phyloP scores from a whole-genome alignment of 257 asterid genomes.

The Anisodus acutangulus region DNA sequence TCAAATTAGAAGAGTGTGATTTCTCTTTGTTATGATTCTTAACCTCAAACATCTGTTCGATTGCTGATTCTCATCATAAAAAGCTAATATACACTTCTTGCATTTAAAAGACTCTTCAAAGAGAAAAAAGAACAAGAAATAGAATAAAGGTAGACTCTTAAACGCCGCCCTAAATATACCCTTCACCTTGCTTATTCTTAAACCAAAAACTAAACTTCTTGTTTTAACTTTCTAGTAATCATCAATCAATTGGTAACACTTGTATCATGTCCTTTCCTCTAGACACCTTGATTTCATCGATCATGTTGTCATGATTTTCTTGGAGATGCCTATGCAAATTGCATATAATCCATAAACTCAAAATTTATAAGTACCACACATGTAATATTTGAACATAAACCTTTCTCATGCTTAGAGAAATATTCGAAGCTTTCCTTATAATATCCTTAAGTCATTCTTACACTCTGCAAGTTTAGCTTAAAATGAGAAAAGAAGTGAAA shows the following conservation, averaged over 20 bases:
- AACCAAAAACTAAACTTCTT: not conserved
- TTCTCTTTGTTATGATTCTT: not conserved
- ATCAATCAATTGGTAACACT: not conserved
- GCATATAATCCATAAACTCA: not conserved
- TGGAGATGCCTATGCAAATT: not conserved
- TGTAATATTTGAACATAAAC: slow-evolving; percentile 4
- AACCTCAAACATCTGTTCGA: not conserved
- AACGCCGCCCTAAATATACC: not conserved
- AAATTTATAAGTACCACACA: not conserved
- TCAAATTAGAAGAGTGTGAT: not conserved
- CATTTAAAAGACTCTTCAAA: not conserved
- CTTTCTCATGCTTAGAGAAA: not conserved
- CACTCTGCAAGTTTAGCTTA: slow-evolving; percentile 29
- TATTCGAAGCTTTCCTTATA: slow-evolving; percentile 26
- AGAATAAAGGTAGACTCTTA: not conserved
- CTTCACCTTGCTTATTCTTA: not conserved
- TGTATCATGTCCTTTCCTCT: not conserved
- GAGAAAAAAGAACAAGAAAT: not conserved
- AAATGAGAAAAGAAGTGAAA: not conserved
- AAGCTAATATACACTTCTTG: not conserved
- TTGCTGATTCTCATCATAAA: not conserved
- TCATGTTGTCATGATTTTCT: not conserved
- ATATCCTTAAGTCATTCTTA: slow-evolving; percentile 28
- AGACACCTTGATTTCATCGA: slow-evolving; percentile 14
- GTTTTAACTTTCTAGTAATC: not conserved